phyloP scores from a whole-genome alignment of 768 basidiomycete genomes.

The Tricholoma matsutake region DNA sequence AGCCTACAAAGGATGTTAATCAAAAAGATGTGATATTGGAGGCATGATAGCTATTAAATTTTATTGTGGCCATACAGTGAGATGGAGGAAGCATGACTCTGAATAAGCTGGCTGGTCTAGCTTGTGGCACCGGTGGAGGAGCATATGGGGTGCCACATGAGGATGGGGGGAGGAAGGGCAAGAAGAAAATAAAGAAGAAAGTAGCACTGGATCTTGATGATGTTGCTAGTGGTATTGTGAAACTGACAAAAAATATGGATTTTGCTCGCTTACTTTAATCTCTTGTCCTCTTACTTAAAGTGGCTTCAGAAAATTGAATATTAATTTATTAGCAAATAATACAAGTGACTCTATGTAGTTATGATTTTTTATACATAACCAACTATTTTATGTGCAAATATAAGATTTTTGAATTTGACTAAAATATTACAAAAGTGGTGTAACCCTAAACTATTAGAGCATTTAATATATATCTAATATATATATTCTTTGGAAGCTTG shows the following conservation, averaged over 20 bases:
- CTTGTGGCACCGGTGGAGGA: constrained; percentile 59
- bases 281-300: constrained; percentile 2
- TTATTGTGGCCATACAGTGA: constrained; percentile 45
- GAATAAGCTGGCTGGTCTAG: constrained; percentile 59
- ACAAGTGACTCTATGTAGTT: no score
- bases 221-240: constrained; percentile 64
- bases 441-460: no score
- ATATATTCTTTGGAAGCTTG: no score
- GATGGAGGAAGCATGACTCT: constrained; percentile 64
- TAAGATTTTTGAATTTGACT: no score
- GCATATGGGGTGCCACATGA: constrained; percentile 40
- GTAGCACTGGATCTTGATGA: constrained; percentile 59
- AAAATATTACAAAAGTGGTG: no score
- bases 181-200: constrained; percentile 39
- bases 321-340: no score
- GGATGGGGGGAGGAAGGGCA: constrained; percentile 33
- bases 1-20: constrained; percentile 49
- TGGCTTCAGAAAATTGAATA: constrained; percentile 63
- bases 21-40: constrained; percentile 69
- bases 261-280: background rate
- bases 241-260: constrained; percentile 64
- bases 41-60: constrained; percentile 75
- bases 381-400: no score
- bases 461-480: no score
- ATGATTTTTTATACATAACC: no score